Conservation (phyloP, 1,284 basidiomycete genomes). For the Ustilago crameri region DNA sequence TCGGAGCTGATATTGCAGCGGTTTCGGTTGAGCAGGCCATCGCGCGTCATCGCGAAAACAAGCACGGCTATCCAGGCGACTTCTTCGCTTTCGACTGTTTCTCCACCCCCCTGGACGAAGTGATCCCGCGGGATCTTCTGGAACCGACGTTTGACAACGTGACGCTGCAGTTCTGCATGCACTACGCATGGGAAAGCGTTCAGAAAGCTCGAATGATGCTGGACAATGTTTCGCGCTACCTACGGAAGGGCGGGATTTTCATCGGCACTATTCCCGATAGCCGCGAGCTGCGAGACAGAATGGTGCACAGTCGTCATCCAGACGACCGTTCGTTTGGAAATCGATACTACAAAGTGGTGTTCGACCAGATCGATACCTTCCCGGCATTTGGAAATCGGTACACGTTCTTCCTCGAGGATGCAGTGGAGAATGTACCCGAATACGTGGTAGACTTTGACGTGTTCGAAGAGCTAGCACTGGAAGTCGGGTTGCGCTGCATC, state of each 20-base stretch:
- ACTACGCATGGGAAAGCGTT: slow-evolving; percentile 94
- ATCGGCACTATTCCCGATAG: slow-evolving; percentile 89
- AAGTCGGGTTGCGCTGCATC: slow-evolving; percentile 79
- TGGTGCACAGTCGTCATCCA: slow-evolving; percentile 77
- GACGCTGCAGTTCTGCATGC: slow-evolving; percentile 99
- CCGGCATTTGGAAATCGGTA: slow-evolving; percentile 85
- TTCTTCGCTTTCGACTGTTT: slow-evolving; percentile 94
- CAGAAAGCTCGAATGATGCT: slow-evolving; percentile 91
- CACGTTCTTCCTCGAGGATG: slow-evolving; percentile 91
- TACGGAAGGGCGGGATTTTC: slow-evolving; percentile 85
- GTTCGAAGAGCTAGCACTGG: slow-evolving; percentile 83
- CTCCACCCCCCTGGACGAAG: slow-evolving; percentile 76
- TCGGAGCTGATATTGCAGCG: slow-evolving; percentile 89
- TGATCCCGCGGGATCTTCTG: slow-evolving; percentile 75
- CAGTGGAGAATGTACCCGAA: slow-evolving; percentile 91
- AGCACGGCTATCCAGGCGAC: slow-evolving; percentile 75
- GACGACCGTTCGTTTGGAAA: slow-evolving; percentile 81
- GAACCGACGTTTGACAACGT: slow-evolving; percentile 85
- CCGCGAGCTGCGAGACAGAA: slow-evolving; percentile 77
- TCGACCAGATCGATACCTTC: slow-evolving; percentile 73
- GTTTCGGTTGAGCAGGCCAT: slow-evolving; percentile 91
- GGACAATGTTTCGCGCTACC: slow-evolving; percentile 83
- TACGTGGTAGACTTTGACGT: slow-evolving; percentile 94
- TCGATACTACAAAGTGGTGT: slow-evolving; percentile 85
- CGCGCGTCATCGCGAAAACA: slow-evolving; percentile 74